Evolutionary conservation across 108 stramenopile genomes (phyloP).

Genomic region (Schizochytrium sp.): DNA sequence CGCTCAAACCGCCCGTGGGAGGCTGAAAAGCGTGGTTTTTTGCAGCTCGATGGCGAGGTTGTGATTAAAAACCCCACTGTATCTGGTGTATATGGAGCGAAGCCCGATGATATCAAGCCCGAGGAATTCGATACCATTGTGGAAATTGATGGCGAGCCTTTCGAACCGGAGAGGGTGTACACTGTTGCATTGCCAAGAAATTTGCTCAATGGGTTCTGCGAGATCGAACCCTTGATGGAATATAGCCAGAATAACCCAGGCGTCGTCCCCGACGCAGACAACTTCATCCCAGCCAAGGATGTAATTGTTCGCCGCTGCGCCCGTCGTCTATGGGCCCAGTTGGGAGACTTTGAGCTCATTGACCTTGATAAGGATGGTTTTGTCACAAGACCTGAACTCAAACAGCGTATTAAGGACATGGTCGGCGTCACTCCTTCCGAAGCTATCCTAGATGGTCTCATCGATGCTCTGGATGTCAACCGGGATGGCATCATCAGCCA

Average conservation of each 20-base stretch:
- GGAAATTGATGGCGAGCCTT: constrained; percentile 63
- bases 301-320: constrained; percentile 70
- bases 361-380: constrained; percentile 82
- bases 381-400: constrained; percentile 77
- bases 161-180: constrained; percentile 73
- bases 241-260: constrained; percentile 72
- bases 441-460: constrained; percentile 81
- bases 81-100: constrained; percentile 5
- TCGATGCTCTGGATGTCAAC: constrained; percentile 80
- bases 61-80: not conserved
- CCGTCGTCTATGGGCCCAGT: constrained; percentile 68
- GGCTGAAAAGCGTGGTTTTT: constrained; percentile 33
- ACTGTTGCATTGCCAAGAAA: constrained; percentile 83
- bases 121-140: constrained; percentile 72
- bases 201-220: constrained; percentile 83
- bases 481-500: constrained; percentile 79
- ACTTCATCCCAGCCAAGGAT: constrained; percentile 72
- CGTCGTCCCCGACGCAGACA: constrained; percentile 76
- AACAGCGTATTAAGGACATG: constrained; percentile 68
- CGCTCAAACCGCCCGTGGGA: constrained; percentile 64
- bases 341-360: constrained; percentile 78
- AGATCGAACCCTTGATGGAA: constrained; percentile 82
- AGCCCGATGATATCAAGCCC: constrained; percentile 56
- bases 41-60: constrained; percentile 28
- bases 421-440: constrained; percentile 78